Base-by-base conservation (phyloP, 2,329 filamentous ascomycete genomes). In the Neurospora sp. region DNA sequence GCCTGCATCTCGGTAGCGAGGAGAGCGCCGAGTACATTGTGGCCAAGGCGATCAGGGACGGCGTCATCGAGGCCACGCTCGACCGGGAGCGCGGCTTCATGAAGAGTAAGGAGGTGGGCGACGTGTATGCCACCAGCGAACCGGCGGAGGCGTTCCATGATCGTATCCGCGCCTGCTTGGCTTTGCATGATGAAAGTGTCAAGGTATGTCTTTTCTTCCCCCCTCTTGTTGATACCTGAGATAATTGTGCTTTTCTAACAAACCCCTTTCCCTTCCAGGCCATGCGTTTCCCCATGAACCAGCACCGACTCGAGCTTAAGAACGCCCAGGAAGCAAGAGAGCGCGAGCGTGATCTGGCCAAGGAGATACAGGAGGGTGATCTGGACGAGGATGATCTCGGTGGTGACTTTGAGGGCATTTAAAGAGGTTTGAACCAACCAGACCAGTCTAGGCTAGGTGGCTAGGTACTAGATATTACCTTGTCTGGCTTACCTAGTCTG, bases 261-360 rank as follows among this genome's bases (percentile, higher is more conserved):
- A 23, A 23, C 19, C 19, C 19, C 1, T 23, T 23, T 23, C 19
- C 19, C 19, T 23, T 23, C 19, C 19, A 95, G 92, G 95, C 96
- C 36, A 99, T 99, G 96, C 90, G 96, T 69, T 99, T 98, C 82
- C 96, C 96, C 2, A 98, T 98, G 95, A 97, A 99, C 84, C 96
- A 98, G 81, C 96, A 99, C 82, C 89, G 96, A 19, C 86, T 98
- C 70, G 96, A 99, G 82, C 87, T 99, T 70, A 98, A 97, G 87
- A 98, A 97, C 77, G 96, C 96, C 0, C 95, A 98, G 81, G 96
- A 99, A 82, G 96, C 96, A n/a, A 88, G 96, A 68, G 96, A 99
- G 81, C 88, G 96, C 23, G 96, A 99, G 84, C 88, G 96, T 19
- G 96, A 99, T 82, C 89, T 99, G 85, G 96, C 94, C 73, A 98